Percentiles rank a stretch among this genome's conserved stretches.
These are phyloP conservation scores for Fragilaria crotonensis DNA, from an alignment of 108 stramenopile genomes.

Conservation along the genomic window DNA sequence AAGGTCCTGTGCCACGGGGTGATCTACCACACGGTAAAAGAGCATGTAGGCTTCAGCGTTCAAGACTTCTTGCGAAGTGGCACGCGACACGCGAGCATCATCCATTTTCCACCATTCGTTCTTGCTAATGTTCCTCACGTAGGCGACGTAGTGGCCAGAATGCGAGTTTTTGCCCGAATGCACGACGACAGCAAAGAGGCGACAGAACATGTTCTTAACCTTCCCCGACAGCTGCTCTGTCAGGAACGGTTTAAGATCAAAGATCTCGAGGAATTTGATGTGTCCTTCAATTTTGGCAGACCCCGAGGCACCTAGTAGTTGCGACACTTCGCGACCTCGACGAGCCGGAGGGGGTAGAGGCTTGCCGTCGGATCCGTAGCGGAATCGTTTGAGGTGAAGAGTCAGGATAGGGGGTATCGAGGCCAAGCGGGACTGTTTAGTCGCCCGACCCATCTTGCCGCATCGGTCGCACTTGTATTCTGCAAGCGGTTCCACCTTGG, in stretches of 20 bases:
- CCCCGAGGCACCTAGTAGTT: slow-evolving; percentile 60
- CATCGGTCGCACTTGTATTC: slow-evolving; percentile 88
- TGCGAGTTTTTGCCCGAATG: slow-evolving; percentile 84
- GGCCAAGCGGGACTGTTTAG: slow-evolving; percentile 73
- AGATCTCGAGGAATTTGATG: slow-evolving; percentile 49
- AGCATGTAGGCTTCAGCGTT: slow-evolving; percentile 86
- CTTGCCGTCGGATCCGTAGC: slow-evolving; percentile 44
- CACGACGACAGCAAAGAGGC: slow-evolving; percentile 84
- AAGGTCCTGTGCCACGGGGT: slow-evolving; percentile 59
- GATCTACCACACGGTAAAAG: slow-evolving; percentile 80
- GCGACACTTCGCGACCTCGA: slow-evolving; percentile 39
- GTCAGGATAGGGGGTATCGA: slow-evolving; percentile 84
- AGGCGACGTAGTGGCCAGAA: slow-evolving; percentile 73
- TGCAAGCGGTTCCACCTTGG: slow-evolving; percentile 59
- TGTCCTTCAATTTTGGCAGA: slow-evolving; percentile 89
- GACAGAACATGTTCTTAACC: slow-evolving; percentile 61
- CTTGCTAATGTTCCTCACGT: slow-evolving; percentile 64
- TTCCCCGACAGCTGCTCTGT: slow-evolving; percentile 55
- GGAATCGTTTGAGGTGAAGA: slow-evolving; percentile 80
- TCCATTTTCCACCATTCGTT: slow-evolving; percentile 94
- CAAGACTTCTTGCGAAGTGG: slow-evolving; percentile 50
- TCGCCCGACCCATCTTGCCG: slow-evolving; percentile 72
- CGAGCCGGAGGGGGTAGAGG: not conserved
- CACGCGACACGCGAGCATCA: slow-evolving; percentile 61
- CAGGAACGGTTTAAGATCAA: slow-evolving; percentile 72